phyloP scores from a whole-genome alignment of 805 yeast species.

The Yarrowia yakushimensis region DNA sequence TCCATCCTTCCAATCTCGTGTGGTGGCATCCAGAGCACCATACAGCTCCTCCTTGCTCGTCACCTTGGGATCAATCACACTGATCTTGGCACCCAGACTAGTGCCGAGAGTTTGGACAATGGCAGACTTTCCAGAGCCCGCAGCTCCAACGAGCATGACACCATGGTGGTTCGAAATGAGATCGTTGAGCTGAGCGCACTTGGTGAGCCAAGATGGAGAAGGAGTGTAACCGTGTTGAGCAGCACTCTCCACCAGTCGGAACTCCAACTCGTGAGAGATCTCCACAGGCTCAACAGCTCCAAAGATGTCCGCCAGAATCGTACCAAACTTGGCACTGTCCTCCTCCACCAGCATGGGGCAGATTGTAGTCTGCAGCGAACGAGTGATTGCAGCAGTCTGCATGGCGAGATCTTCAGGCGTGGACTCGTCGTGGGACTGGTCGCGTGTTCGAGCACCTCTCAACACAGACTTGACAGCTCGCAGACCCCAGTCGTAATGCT shows the following conservation, averaged over 20 bases:
- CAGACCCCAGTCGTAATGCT: constrained; percentile 88
- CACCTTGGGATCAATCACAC: constrained; percentile 71
- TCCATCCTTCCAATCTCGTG: constrained; percentile 93
- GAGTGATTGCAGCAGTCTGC: constrained; percentile 40
- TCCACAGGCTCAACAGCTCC: constrained; percentile 29
- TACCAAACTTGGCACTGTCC: constrained; percentile 43
- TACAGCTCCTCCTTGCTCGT: constrained; percentile 60
- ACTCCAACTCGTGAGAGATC: constrained; percentile 36
- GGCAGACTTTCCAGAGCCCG: constrained; percentile 73
- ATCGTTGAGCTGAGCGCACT: constrained; percentile 59
- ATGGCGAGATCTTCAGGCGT: background rate
- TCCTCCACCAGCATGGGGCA: constrained; percentile 59
- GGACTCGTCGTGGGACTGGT: background rate
- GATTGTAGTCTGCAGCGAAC: constrained; percentile 58
- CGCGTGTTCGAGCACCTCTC: constrained; percentile 43
- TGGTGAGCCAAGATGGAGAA: constrained; percentile 48
- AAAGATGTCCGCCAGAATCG: constrained; percentile 25
- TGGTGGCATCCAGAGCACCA: constrained; percentile 68
- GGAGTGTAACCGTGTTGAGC: constrained; percentile 37
- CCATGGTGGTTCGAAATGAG: constrained; percentile 69
- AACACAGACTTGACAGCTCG: constrained; percentile 73
- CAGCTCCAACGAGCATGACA: constrained; percentile 68
- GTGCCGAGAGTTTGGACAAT: constrained; percentile 43
- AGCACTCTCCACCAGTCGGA: constrained; percentile 34
- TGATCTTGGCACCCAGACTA: constrained; percentile 30